Evolutionary conservation across 805 yeast species (phyloP), one percentile per base, ranked within the genome.

Genomic region (Tanozyma kutaoensis): DNA sequence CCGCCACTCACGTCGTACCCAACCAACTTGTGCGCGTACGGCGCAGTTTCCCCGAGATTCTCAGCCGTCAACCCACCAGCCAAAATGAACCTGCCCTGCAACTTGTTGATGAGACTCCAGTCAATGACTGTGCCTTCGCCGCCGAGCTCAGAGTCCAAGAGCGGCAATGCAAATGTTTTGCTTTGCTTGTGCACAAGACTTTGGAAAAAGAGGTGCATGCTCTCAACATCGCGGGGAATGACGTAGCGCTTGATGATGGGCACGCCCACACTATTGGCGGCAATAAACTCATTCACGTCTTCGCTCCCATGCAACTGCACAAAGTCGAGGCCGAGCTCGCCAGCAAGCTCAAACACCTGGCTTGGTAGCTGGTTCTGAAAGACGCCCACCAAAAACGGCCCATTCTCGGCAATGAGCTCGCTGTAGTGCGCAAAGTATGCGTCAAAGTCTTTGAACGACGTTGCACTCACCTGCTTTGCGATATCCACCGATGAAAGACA

Each of bases 1-100:
- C 98, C 98, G 8, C 95, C 85, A 42, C 94, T 77, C 5, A 91
- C 97, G 52, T 88, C 98, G 15, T 80, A 88, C 4, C 96, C 97
- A 20, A 74, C 45, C n/a, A 80, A 72, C 14, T 91, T 88, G 1
- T 45, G 37, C 9, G 67, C 47, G n/a, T 25, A 33, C 6, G 43
- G 39, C 1, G 32, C 25, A 0, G 93, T 93, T 2, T 47, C 45
- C 0, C 32, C 30, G 5, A 91, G 82, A 40, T 86, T 91, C 1
- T 63, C 72, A 0, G 91, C 82, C 0, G 63, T 75, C 31, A 91
- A 59, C 0, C 98, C 98, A 4, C 98, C 98, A 0, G 97, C 97
- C 15, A 91, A 57, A 0, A 91, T 43, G 40, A 65, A 81, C 7
- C 58, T 45, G 1, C 58, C 51, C 6, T 39, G 31, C 17, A 39